A percentile compares a stretch with the other conserved stretches of the same genome.
phyloP scores from a whole-genome alignment of 192 early-diverging fungal genomes.

The Linnemannia schmuckeri region DNA sequence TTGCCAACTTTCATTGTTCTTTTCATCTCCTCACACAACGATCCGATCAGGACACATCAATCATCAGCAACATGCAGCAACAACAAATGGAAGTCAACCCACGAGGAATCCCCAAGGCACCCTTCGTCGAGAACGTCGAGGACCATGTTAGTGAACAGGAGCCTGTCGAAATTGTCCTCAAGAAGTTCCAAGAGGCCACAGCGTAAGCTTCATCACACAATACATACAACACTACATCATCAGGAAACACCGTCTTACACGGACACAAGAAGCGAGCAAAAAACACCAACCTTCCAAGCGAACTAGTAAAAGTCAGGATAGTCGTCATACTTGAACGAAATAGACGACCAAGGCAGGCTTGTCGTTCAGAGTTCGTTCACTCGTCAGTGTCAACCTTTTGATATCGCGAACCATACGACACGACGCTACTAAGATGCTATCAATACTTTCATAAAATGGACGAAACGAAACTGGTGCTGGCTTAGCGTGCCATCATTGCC shows the following conservation, averaged over 20 bases:
- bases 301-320: too few species aligned
- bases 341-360: too few species aligned
- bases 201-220: slow-evolving; percentile 58
- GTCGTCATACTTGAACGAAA: too few species aligned
- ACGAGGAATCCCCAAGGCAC: slow-evolving; percentile 94
- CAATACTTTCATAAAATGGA: too few species aligned
- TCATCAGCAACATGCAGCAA: slow-evolving; percentile 7
- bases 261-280: not conserved
- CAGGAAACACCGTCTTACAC: not conserved
- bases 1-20: not conserved
- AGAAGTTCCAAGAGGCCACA: slow-evolving; percentile 94
- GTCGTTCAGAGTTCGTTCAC: too few species aligned
- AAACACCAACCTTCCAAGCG: too few species aligned
- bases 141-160: slow-evolving; percentile 83
- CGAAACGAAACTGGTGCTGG: too few species aligned
- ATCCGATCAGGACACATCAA: not conserved
- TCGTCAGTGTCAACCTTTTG: too few species aligned
- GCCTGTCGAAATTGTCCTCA: slow-evolving; percentile 85
- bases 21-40: not conserved
- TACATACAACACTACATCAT: not conserved
- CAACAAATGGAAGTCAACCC: slow-evolving; percentile 83
- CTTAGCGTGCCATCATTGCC: too few species aligned
- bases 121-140: slow-evolving; percentile 95
- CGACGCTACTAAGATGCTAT: too few species aligned
- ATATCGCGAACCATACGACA: too few species aligned